Evolutionary conservation across 768 basidiomycete species (phyloP).

Genomic region (Cyathus striatus): DNA sequence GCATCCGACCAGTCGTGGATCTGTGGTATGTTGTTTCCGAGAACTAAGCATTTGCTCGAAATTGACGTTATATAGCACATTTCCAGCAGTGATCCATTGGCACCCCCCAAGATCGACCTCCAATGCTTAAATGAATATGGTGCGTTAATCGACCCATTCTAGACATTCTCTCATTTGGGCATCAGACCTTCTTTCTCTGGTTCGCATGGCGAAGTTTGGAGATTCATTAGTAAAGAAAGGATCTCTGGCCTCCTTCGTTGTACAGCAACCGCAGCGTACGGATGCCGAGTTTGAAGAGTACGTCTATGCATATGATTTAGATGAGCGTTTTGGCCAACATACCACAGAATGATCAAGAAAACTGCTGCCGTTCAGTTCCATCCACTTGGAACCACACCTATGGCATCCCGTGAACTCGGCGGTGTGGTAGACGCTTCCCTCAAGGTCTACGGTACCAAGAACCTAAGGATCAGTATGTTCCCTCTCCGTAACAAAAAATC

Average conservation of each 20-base stretch:
- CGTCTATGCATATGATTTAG: not conserved
- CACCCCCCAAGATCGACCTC: not conserved
- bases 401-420: slow-evolving; percentile 3
- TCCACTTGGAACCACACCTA: slow-evolving; percentile 3
- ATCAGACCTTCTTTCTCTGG: not conserved
- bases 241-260: not conserved
- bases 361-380: not conserved
- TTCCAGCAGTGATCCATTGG: not conserved
- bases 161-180: not conserved
- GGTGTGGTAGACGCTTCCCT: slow-evolving; percentile 3
- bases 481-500: not conserved
- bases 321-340: too few species aligned
- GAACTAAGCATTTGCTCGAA: not conserved
- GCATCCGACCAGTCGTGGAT: not conserved
- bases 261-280: not conserved
- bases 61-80: not conserved
- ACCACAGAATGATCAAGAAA: not conserved
- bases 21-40: not conserved
- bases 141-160: not conserved
- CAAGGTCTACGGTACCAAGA: slow-evolving; percentile 7
- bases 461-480: not conserved
- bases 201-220: not conserved
- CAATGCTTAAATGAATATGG: not conserved
- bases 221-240: not conserved
- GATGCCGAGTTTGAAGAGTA: not conserved